Evolutionary conservation across 768 basidiomycete genomes (phyloP).

Genomic region (Lactarius psammicola): DNA sequence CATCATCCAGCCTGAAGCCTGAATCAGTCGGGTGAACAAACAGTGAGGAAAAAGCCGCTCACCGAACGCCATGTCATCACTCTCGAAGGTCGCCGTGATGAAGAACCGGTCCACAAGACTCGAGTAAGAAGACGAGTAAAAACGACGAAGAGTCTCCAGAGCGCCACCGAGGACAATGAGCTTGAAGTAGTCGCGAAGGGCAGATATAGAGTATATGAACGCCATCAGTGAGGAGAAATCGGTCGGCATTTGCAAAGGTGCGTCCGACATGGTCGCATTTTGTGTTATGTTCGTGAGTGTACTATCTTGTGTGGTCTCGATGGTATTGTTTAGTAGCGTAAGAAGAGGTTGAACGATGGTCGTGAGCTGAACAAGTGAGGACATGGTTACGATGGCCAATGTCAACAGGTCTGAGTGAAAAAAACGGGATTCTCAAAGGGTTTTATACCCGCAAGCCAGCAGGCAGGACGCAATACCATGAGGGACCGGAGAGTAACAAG

Average conservation of each 20-base stretch:
- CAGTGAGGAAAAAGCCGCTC: slow-evolving; percentile 29
- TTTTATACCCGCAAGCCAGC: slow-evolving; percentile 2
- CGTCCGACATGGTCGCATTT: slow-evolving; percentile 1
- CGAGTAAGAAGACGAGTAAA: slow-evolving; percentile 44
- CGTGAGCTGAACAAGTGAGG: slow-evolving; percentile 8
- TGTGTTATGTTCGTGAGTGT: background rate
- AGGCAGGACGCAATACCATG: background rate
- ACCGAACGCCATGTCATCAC: slow-evolving; percentile 59
- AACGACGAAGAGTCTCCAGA: slow-evolving; percentile 57
- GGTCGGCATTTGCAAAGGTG: slow-evolving; percentile 22
- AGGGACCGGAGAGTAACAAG: background rate
- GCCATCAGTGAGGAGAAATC: slow-evolving; percentile 41
- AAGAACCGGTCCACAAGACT: slow-evolving; percentile 52
- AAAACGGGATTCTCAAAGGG: background rate
- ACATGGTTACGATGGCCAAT: slow-evolving; percentile 5
- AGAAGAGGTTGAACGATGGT: slow-evolving; percentile 8
- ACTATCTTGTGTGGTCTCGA: background rate
- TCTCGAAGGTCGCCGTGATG: slow-evolving; percentile 60
- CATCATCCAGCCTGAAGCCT: slow-evolving; percentile 61
- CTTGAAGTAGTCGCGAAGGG: slow-evolving; percentile 61
- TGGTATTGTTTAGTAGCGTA: slow-evolving; percentile 7
- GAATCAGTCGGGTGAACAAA: slow-evolving; percentile 13
- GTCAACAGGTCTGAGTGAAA: background rate
- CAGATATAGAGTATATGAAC: slow-evolving; percentile 52
- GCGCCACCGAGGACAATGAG: slow-evolving; percentile 60